These are phyloP conservation scores for Chalciporus chontae DNA, from an alignment of 768 basidiomycete species.

Conservation along the genomic window DNA sequence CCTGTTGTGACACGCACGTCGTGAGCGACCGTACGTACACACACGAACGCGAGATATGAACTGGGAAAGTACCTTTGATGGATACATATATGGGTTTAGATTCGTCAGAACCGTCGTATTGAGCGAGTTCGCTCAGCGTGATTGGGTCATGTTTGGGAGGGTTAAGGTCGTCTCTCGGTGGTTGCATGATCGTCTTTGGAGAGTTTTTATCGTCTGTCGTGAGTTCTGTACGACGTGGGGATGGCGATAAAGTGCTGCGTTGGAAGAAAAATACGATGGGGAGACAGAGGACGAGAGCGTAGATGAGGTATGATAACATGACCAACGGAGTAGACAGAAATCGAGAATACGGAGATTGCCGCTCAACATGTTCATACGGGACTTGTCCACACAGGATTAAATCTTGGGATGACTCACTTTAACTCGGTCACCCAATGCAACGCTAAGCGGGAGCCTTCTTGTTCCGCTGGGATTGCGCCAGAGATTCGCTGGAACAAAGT, in stretches of 20 bases:
- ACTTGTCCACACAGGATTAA: not conserved
- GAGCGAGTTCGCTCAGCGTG: conserved; percentile 61
- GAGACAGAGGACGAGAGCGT: conserved; percentile 30
- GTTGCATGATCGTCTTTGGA: conserved; percentile 69
- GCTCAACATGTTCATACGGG: not conserved
- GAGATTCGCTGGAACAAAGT: not conserved
- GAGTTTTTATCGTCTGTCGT: conserved; percentile 27
- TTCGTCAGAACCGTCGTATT: conserved; percentile 66
- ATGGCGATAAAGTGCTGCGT: conserved; percentile 6
- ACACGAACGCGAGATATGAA: not conserved
- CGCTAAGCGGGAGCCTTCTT: too few relatives aligned
- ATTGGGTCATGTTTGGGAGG: conserved; percentile 79
- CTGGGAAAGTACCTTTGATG: conserved; percentile 70
- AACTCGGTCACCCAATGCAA: too few relatives aligned
- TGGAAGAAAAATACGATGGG: conserved; percentile 29
- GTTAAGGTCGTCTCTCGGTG: conserved; percentile 53
- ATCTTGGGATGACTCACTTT: too few relatives aligned
- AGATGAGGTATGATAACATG: conserved; percentile 26
- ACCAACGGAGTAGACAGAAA: conserved; percentile 4
- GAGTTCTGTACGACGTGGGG: conserved; percentile 6
- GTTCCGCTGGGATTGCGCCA: not conserved
- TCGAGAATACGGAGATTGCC: conserved; percentile 14
- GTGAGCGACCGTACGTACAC: conserved; percentile 20
- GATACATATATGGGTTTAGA: conserved; percentile 82
- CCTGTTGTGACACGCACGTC: conserved; percentile 34